Evolutionary conservation across 106 monocot species (phyloP), one percentile per base, ranked within the genome.

Genomic region (Apostasia shenzhenica): DNA sequence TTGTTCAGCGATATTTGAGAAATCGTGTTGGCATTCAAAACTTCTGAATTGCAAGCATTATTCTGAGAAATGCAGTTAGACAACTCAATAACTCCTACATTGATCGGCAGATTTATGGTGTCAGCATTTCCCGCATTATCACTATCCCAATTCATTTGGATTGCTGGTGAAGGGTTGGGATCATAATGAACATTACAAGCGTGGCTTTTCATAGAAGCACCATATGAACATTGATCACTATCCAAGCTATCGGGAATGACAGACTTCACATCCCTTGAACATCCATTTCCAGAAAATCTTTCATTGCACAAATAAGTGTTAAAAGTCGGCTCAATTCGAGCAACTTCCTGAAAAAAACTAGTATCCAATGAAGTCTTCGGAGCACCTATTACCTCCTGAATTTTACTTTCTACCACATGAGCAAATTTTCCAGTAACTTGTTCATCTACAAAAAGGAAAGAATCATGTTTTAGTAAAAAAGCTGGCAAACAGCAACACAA

Each of bases 191-290:
- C 14, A 61, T 45, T 5, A 78, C 10, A 53, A 14, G 12, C 43
- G 3, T 69, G 52, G 41, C 56, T 63, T 38, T 62, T 53, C 14
- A 49, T 55, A 62, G 57, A 40, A 57, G 59, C 57, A 68, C 67
- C 66, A 73, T 66, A 59, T 1, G 48, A 45, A 47, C 26, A 68
- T 69, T 51, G 41, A 50, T 84, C 82, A 66, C 81, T 76, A 60
- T 87, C 92, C 80, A 92, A 81, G 64, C 92, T 97, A 83, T 92
- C 95, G 52, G 78, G 79, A 73, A 87, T 61, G 8, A 86, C 63
- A 61, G 54, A 68, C 6, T 81, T 83, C 39, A 14, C 45, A 60
- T 68, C 68, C 41, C 79, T 67, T 70, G 65, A 68, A 41, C 12
- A 48, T 73, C 64, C 57, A 70, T 10, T 53, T 55, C 54, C 70